Percentiles rank a stretch among this genome's conserved stretches.
Conservation (phyloP, 1,284 basidiomycete species). For the Naganishia albida region DNA sequence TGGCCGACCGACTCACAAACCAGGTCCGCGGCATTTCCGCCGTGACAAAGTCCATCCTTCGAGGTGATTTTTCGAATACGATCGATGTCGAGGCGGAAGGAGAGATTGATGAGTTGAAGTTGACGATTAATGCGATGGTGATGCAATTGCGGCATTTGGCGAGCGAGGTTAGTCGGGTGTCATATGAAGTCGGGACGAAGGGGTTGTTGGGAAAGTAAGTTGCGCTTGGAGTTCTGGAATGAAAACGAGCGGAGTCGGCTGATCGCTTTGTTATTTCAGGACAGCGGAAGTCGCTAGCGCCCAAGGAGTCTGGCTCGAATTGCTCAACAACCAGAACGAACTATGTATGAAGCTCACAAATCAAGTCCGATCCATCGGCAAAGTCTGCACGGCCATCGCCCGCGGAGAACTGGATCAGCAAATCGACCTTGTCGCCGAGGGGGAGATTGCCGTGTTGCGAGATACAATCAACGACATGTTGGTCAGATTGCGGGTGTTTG, state of each 20-base stretch:
- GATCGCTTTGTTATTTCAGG: slow-evolving; percentile 44
- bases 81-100: slow-evolving; percentile 96
- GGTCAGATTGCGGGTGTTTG: slow-evolving; percentile 85
- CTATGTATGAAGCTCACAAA: slow-evolving; percentile 92
- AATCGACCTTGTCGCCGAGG: slow-evolving; percentile 74
- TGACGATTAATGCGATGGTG: slow-evolving; percentile 98
- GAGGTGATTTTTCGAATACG: slow-evolving; percentile 91
- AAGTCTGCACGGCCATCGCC: slow-evolving; percentile 74
- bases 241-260: neutral
- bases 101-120: slow-evolving; percentile 95
- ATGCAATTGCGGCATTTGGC: slow-evolving; percentile 83
- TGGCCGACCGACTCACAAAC: slow-evolving; percentile 90
- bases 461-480: slow-evolving; percentile 76
- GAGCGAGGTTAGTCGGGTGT: slow-evolving; percentile 94
- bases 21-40: slow-evolving; percentile 93
- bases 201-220: slow-evolving; percentile 78
- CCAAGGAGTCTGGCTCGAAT: slow-evolving; percentile 90
- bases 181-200: slow-evolving; percentile 85
- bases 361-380: slow-evolving; percentile 89
- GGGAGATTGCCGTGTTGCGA: slow-evolving; percentile 83
- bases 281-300: slow-evolving; percentile 84
- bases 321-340: slow-evolving; percentile 79
- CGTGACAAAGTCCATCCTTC: slow-evolving; percentile 96
- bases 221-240: slow-evolving; percentile 42
- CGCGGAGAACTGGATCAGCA: slow-evolving; percentile 58